Conservation (phyloP, 176 grass and related monocot genomes). For the Eragrostis curvula region DNA sequence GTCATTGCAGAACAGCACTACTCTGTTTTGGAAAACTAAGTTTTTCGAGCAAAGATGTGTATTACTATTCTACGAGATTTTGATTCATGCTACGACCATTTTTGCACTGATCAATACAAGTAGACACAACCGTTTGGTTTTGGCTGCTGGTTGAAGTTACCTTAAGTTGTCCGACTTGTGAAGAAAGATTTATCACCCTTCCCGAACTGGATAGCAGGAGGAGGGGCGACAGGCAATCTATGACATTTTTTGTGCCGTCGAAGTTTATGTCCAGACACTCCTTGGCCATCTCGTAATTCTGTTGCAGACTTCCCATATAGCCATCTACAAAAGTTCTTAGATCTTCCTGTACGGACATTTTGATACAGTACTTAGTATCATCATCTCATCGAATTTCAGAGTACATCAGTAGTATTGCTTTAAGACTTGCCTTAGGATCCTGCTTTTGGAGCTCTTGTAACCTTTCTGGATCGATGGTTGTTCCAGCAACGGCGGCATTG, state of each 20-base stretch:
- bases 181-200: constrained; percentile 59
- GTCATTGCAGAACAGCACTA: too few species aligned
- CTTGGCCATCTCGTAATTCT: constrained; percentile 56
- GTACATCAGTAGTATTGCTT: not conserved
- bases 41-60: too few species aligned
- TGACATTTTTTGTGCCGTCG: constrained; percentile 51
- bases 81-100: too few species aligned
- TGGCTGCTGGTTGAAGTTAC: constrained; percentile 29
- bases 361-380: not conserved
- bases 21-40: too few species aligned
- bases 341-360: not conserved
- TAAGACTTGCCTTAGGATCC: constrained; percentile 27
- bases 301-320: constrained; percentile 23
- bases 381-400: not conserved
- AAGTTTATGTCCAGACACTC: constrained; percentile 61
- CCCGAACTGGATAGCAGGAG: constrained; percentile 50
- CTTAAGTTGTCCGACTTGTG: constrained; percentile 39
- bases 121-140: too few species aligned
- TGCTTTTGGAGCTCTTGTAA: constrained; percentile 19
- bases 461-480: constrained; percentile 28
- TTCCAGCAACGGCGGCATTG: constrained; percentile 41
- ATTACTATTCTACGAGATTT: too few species aligned
- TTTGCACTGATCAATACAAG: too few species aligned
- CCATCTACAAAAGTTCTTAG: not conserved
- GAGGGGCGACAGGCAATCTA: constrained; percentile 48